Base-by-base conservation (phyloP, 1,139 yeast species). In the Starmera stellimalicola region DNA sequence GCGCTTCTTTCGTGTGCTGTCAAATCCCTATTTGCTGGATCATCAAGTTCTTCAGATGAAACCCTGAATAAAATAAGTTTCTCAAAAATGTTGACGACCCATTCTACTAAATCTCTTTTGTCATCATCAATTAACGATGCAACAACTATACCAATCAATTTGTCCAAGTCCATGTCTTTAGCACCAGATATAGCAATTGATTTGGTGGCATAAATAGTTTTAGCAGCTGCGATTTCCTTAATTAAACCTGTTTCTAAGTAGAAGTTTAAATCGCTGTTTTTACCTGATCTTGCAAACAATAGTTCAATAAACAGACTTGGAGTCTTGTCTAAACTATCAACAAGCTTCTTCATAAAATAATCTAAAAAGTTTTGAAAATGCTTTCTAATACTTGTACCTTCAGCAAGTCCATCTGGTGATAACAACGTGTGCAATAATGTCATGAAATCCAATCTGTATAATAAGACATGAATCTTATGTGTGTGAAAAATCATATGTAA, bases 361-460 rank as follows among this genome's bases (percentile, higher is more conserved):
- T 67, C 65, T 27, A 82, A 61, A 48, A 91, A 79, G 31, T 75
- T 73, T 30, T 76, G 79, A 7, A 82, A 70, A 40, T 78, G 85
- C 16, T 56, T 60, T 37, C 84, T 62, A 5, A 73, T 62, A 18
- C 45, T 46, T n/a, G 3, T 22, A n/a, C 25, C 12, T n/a, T 22
- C 25, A 7, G 49, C 42, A 10, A 60, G 35, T 9, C 63, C 63
- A 29, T 50, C 49, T 11, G 58, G 56, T 14, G 64, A 51, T 1
- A 68, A 45, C 54, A 77, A 61, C 27, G 65, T 62, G 38, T 70
- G 67, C 2, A 79, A 49, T 2, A 69, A 51, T n/a, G 64, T 52
- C 57, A 91, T 71, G 47, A 91, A 75, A 52, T 91, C 96, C 26
- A 91, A 55, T 31, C 95, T 65, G 49, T 68, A 80, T 27, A 88